Percentiles rank a stretch among this genome's conserved stretches.
These are phyloP conservation scores for Diutina ranongensis DNA, from an alignment of 1,139 yeast genomes.

Conservation along the genomic window DNA sequence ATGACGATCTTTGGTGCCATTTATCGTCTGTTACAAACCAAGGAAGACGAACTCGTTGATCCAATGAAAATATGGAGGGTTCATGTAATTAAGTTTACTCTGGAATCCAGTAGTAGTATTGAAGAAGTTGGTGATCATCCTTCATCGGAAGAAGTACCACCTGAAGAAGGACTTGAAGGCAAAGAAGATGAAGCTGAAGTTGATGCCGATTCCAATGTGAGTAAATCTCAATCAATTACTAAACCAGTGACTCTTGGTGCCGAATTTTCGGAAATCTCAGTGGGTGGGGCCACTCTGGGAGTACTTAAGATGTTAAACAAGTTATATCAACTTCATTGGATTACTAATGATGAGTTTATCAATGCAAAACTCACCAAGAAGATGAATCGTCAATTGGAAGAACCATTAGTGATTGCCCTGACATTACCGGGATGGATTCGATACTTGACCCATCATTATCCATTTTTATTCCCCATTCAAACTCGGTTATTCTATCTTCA, in stretches of 20 bases:
- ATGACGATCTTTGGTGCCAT: conserved; percentile 77
- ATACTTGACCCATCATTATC: conserved; percentile 56
- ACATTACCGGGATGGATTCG: conserved; percentile 82
- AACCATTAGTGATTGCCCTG: conserved; percentile 79
- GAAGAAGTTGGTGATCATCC: background rate
- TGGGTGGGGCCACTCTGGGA: background rate
- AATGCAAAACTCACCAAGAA: conserved; percentile 84
- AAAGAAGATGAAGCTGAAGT: background rate
- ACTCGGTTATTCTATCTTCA: conserved; percentile 70
- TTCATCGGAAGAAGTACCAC: background rate
- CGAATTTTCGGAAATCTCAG: background rate
- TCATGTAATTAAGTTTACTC: background rate
- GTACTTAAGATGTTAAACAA: background rate
- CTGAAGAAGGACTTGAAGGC: background rate
- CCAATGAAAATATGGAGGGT: conserved; percentile 6
- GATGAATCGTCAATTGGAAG: conserved; percentile 78
- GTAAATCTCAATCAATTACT: background rate
- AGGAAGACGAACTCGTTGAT: conserved; percentile 25
- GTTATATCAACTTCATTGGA: conserved; percentile 21
- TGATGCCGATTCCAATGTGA: background rate
- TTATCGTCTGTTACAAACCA: conserved; percentile 37
- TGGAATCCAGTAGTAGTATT: background rate
- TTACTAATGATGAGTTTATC: conserved; percentile 31
- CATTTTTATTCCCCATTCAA: conserved; percentile 79
- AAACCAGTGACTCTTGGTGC: background rate